These are phyloP conservation scores for Geotrichum carabidarum DNA, from an alignment of 1,139 yeast species.

Conservation along the genomic window DNA sequence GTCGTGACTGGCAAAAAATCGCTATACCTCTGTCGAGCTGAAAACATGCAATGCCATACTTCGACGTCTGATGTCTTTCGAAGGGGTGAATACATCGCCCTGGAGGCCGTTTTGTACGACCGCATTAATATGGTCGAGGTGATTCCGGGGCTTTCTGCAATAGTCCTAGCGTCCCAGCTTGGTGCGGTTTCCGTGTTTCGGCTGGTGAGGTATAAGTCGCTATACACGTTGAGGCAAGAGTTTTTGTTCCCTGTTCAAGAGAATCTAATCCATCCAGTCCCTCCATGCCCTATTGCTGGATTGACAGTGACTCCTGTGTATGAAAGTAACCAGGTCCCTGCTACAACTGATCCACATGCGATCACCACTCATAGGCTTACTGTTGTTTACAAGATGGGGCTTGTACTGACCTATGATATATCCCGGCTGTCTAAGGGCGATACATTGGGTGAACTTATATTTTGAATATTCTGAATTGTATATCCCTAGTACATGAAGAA, in stretches of 20 bases:
- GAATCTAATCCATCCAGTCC: slow-evolving; percentile 21
- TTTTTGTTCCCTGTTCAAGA: slow-evolving; percentile 40
- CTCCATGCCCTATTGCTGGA: slow-evolving; percentile 24
- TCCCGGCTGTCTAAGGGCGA: not conserved
- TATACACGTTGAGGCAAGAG: slow-evolving; percentile 60
- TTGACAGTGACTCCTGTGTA: slow-evolving; percentile 24
- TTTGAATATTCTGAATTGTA: not conserved
- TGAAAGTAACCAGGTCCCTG: slow-evolving; percentile 14
- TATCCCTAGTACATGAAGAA: not conserved
- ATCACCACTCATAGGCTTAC: slow-evolving; percentile 16
- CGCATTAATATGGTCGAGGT: slow-evolving; percentile 50
- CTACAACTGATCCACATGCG: slow-evolving; percentile 14
- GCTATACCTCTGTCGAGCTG: slow-evolving; percentile 43
- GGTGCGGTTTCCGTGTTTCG: slow-evolving; percentile 57
- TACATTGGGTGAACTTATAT: not conserved
- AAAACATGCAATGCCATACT: slow-evolving; percentile 49
- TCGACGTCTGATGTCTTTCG: slow-evolving; percentile 47
- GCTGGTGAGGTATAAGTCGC: slow-evolving; percentile 52
- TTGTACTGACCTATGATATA: slow-evolving; percentile 23
- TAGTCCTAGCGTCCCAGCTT: slow-evolving; percentile 53
- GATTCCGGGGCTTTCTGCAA: slow-evolving; percentile 52
- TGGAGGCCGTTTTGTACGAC: slow-evolving; percentile 45
- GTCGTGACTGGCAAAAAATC: slow-evolving; percentile 38
- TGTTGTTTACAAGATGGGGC: slow-evolving; percentile 24
- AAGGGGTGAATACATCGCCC: slow-evolving; percentile 32